Evolutionary conservation across 2,329 filamentous ascomycete species (phyloP).

Genomic region (Alternaria metachromatica): DNA sequence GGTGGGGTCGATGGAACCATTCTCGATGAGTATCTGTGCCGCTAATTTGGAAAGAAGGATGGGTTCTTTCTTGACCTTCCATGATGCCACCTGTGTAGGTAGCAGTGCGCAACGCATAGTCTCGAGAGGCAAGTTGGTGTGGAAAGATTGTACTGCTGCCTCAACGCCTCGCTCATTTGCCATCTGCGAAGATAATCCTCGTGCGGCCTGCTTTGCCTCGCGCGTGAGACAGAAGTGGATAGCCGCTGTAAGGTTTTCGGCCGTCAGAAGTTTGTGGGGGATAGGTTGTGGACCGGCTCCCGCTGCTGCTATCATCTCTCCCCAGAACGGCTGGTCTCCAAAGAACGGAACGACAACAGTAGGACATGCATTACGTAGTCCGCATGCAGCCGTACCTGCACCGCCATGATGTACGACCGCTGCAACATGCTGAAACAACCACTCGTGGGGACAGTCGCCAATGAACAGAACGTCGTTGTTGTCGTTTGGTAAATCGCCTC

Average conservation of each 20-base stretch:
- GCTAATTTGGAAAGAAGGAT: conserved; percentile 32
- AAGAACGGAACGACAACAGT: conserved; percentile 83
- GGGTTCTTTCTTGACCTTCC: conserved; percentile 24
- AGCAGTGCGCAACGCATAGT: conserved; percentile 29
- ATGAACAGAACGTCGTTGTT: conserved; percentile 54
- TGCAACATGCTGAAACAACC: conserved; percentile 80
- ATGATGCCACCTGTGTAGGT: conserved; percentile 29
- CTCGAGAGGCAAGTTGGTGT: conserved; percentile 34
- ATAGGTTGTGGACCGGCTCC: conserved; percentile 39
- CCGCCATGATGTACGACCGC: conserved; percentile 85
- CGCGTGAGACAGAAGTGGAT: conserved; percentile 33
- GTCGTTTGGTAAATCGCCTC: conserved; percentile 7
- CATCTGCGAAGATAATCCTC: conserved; percentile 31
- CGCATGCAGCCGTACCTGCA: conserved; percentile 84
- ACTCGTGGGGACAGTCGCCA: conserved; percentile 83
- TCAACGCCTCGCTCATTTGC: conserved; percentile 28
- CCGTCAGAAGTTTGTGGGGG: conserved; percentile 34
- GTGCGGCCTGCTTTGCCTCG: conserved; percentile 20
- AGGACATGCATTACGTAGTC: conserved; percentile 75
- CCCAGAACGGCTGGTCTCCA: conserved; percentile 46
- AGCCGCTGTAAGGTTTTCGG: conserved; percentile 28
- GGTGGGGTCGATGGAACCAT: conserved; percentile 16
- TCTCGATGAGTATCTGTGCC: conserved; percentile 30
- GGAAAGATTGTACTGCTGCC: conserved; percentile 36
- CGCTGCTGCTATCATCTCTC: conserved; percentile 38